These are phyloP conservation scores for Kuraishia hungarica DNA, from an alignment of 805 yeast genomes.

Conservation along the genomic window DNA sequence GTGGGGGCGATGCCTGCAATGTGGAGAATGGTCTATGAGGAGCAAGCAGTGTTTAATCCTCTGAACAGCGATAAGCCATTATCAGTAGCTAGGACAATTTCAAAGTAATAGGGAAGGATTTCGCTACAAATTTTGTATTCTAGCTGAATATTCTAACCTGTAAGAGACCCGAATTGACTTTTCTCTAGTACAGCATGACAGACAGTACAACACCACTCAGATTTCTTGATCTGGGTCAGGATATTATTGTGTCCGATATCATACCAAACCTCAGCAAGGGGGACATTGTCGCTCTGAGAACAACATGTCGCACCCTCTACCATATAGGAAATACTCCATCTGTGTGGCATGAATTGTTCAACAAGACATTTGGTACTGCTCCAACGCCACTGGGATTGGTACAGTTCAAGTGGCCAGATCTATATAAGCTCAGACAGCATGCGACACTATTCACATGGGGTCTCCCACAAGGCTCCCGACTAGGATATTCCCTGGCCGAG, in stretches of 20 bases:
- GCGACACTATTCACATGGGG: constrained; percentile 48
- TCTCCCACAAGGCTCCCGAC: constrained; percentile 28
- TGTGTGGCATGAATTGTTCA: constrained; percentile 36
- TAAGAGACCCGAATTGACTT: no score
- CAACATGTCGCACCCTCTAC: constrained; percentile 29
- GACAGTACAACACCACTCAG: not conserved
- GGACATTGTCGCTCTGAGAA: constrained; percentile 32
- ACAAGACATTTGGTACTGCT: constrained; percentile 34
- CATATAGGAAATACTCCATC: constrained; percentile 26
- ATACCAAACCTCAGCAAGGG: constrained; percentile 23
- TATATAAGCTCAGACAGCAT: constrained; percentile 30
- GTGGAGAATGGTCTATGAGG: not conserved
- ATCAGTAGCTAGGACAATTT: no score
- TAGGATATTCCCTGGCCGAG: constrained; percentile 31
- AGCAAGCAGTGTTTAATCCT: not conserved
- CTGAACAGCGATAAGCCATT: no score
- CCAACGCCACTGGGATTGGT: constrained; percentile 32
- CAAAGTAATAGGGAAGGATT: no score
- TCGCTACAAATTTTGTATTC: no score
- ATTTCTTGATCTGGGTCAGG: constrained; percentile 27
- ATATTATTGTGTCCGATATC: constrained; percentile 28
- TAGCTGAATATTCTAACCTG: no score
- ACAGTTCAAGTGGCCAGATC: constrained; percentile 38
- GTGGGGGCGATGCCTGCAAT: not conserved
- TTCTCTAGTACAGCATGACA: no score